phyloP scores from a whole-genome alignment of 2,329 filamentous ascomycete species.

The Scopulariopsis brevicaulis region DNA sequence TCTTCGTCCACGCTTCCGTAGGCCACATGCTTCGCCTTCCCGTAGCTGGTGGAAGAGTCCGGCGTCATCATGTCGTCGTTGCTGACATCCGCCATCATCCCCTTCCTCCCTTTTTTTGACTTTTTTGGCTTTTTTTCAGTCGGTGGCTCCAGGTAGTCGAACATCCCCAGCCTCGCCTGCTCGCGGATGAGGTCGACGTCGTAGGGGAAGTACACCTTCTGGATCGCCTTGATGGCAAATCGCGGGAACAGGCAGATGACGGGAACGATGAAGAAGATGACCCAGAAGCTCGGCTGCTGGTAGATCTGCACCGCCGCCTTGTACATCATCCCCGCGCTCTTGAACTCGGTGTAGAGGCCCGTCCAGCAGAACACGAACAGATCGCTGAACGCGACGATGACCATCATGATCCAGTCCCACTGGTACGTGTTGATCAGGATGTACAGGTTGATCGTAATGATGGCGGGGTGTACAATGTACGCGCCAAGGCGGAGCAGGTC shows the following conservation, averaged over 20 bases:
- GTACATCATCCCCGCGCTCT: slow-evolving; percentile 51
- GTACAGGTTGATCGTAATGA: slow-evolving; percentile 86
- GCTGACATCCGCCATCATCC: slow-evolving; percentile 15
- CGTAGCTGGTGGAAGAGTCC: slow-evolving; percentile 28
- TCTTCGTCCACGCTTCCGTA: slow-evolving; percentile 71
- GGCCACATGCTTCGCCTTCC: slow-evolving; percentile 41
- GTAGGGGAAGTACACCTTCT: slow-evolving; percentile 88
- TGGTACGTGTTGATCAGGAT: slow-evolving; percentile 93
- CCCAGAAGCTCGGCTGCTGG: slow-evolving; percentile 76
- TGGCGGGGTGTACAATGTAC: slow-evolving; percentile 73
- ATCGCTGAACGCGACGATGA: slow-evolving; percentile 73
- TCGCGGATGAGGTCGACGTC: slow-evolving; percentile 96
- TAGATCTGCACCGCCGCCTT: slow-evolving; percentile 70
- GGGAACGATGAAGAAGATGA: slow-evolving; percentile 65
- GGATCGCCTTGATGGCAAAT: slow-evolving; percentile 74
- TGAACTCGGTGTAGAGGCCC: slow-evolving; percentile 59
- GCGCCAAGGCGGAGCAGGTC: slow-evolving; percentile 79
- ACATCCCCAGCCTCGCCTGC: slow-evolving; percentile 74
- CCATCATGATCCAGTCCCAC: slow-evolving; percentile 93
- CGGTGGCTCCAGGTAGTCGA: slow-evolving; percentile 51
- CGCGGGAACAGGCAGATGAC: slow-evolving; percentile 78
- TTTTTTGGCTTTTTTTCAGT: no score
- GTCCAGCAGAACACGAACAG: slow-evolving; percentile 94
- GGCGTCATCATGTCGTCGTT: slow-evolving; percentile 18
- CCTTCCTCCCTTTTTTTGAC: slow-evolving; percentile 21